phyloP scores from a whole-genome alignment of 352 stramenopile genomes.

The Phytophthora brassicae region DNA sequence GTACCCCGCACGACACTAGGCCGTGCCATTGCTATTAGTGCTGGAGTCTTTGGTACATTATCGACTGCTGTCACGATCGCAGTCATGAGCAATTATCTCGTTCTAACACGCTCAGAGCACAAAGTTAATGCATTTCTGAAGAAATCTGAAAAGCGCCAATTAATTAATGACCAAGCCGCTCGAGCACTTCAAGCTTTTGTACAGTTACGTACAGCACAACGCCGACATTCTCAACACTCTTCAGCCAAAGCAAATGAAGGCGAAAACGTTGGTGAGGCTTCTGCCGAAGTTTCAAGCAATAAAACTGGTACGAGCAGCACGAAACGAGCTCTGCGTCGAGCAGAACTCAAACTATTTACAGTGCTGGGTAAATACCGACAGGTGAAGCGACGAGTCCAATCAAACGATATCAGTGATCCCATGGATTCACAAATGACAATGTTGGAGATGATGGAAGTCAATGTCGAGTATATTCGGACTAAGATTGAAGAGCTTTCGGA shows the following conservation, averaged over 20 bases:
- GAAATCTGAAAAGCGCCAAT: conserved; percentile 62
- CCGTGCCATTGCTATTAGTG: conserved; percentile 49
- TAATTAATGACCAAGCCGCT: conserved; percentile 64
- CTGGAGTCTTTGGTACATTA: conserved; percentile 55
- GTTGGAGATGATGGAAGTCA: conserved; percentile 87
- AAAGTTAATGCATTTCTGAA: conserved; percentile 83
- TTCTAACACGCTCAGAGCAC: conserved; percentile 75
- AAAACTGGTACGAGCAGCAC: background rate
- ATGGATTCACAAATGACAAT: conserved; percentile 86
- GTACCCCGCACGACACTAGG: conserved; percentile 54
- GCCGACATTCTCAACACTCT: conserved; percentile 19
- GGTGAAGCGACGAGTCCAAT: conserved; percentile 60
- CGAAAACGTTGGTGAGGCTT: conserved; percentile 1
- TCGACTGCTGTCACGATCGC: conserved; percentile 74
- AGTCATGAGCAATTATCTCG: conserved; percentile 73
- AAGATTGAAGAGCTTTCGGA: conserved; percentile 74
- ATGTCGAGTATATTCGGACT: conserved; percentile 80
- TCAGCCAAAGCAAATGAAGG: background rate
- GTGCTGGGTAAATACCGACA: conserved; percentile 58
- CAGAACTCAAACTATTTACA: conserved; percentile 66
- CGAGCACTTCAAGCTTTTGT: conserved; percentile 65
- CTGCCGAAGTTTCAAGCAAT: conserved; percentile 9
- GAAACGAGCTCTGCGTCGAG: conserved; percentile 29
- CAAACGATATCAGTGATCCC: conserved; percentile 67
- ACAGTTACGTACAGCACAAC: conserved; percentile 51